phyloP scores from a whole-genome alignment of 1,139 yeast species.

The Groenewaldozyma auringiensis region DNA sequence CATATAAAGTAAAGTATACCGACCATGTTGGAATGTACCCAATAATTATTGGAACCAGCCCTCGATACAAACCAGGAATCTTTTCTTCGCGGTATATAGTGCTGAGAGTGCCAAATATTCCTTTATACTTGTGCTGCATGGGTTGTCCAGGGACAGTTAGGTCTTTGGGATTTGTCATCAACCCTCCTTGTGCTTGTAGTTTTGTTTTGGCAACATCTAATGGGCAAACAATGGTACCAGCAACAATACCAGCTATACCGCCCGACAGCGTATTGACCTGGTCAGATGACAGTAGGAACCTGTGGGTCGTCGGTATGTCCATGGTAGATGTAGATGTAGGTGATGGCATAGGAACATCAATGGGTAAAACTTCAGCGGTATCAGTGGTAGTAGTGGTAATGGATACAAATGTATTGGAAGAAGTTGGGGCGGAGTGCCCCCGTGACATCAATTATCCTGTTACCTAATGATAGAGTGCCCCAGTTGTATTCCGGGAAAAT shows the following conservation, averaged over 20 bases:
- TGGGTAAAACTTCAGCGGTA: too few relatives aligned
- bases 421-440: background rate
- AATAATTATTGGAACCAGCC: conserved; percentile 79
- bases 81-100: conserved; percentile 74
- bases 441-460: background rate
- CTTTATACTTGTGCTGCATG: conserved; percentile 38
- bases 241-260: conserved; percentile 82
- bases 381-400: background rate
- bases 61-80: conserved; percentile 73
- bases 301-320: conserved; percentile 3
- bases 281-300: conserved; percentile 16
- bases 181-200: conserved; percentile 88
- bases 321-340: background rate
- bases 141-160: conserved; percentile 11
- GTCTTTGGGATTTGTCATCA: conserved; percentile 13
- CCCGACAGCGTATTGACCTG: conserved; percentile 66
- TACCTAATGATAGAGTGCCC: too few relatives aligned
- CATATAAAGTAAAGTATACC: conserved; percentile 87
- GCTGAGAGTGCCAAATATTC: conserved; percentile 53
- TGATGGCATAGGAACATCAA: conserved; percentile 1
- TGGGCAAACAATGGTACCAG: conserved; percentile 90
- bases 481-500: too few relatives aligned
- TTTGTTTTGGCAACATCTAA: conserved; percentile 90
- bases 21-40: conserved; percentile 99
- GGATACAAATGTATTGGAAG: background rate